phyloP scores from a whole-genome alignment of 2,329 filamentous ascomycete species.

The Aspergillus vadensis region DNA sequence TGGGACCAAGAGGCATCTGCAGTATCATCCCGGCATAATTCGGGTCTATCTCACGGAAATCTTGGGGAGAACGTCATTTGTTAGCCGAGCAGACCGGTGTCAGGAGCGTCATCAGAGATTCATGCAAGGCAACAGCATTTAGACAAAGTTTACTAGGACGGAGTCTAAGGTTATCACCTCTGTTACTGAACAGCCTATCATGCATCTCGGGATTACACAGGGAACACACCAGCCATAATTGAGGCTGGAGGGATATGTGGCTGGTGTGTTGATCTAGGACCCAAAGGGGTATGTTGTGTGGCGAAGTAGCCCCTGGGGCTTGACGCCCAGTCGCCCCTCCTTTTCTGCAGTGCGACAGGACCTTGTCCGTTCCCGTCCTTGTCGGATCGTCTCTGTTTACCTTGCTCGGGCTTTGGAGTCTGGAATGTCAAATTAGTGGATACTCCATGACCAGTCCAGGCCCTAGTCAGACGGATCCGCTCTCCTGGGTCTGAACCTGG shows the following conservation, averaged over 20 bases:
- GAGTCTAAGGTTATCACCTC: not conserved
- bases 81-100: not conserved
- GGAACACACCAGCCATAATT: conserved; percentile 2
- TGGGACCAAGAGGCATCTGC: not conserved
- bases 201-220: not conserved
- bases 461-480: not conserved
- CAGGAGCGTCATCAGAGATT: not conserved
- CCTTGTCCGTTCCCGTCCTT: not conserved
- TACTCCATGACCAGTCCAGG: not conserved
- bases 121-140: not conserved
- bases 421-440: not conserved
- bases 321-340: not conserved
- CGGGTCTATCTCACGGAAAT: not conserved
- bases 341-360: not conserved
- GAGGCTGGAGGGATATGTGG: conserved; percentile 5
- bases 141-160: not conserved
- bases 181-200: not conserved
- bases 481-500: not conserved
- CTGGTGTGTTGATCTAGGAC: not conserved
- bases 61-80: not conserved
- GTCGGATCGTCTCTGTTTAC: conserved; percentile 5
- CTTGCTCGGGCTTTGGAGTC: not conserved
- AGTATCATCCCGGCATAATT: not conserved
- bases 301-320: conserved; percentile 4
- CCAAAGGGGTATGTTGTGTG: conserved; percentile 8